Evolutionary conservation across 495 filamentous ascomycete species (phyloP).

Genomic region (Talaromyces thailandensis): DNA sequence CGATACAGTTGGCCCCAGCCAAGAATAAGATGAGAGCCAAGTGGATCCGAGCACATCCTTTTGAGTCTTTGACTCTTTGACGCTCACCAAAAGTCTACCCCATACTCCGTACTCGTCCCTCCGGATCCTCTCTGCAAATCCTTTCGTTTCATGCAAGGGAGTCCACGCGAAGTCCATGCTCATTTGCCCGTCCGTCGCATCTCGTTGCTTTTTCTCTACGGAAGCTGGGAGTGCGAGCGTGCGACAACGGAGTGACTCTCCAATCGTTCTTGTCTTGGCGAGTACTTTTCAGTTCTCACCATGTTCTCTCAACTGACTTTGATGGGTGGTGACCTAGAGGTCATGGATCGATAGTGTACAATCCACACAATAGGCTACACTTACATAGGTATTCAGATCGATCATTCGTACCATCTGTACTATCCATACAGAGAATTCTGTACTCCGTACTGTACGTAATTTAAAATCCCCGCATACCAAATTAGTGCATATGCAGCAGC

Average conservation of each 20-base stretch:
- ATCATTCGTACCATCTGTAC: not conserved
- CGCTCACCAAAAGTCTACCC: not conserved
- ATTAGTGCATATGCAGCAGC: not conserved
- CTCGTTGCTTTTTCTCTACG: not conserved
- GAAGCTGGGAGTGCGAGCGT: not conserved
- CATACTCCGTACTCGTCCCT: slow-evolving; percentile 2
- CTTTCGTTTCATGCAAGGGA: slow-evolving; percentile 3
- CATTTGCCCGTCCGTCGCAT: not conserved
- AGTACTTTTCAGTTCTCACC: not conserved
- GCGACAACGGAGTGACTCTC: not conserved
- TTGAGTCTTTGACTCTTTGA: too few species aligned
- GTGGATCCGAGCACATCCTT: not conserved
- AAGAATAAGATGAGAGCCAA: not conserved
- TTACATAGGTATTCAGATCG: not conserved
- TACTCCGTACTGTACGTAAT: not conserved
- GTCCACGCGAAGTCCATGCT: slow-evolving; percentile 1
- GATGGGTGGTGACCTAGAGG: not conserved
- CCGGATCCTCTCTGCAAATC: not conserved
- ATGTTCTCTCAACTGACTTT: not conserved
- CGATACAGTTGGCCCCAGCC: not conserved
- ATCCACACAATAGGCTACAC: not conserved
- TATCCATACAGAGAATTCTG: too few species aligned
- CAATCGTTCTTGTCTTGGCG: not conserved
- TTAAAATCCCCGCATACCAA: slow-evolving; percentile 1
- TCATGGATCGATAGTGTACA: not conserved